Evolutionary conservation across 495 filamentous ascomycete species (phyloP).

Genomic region (Letharia lupina): DNA sequence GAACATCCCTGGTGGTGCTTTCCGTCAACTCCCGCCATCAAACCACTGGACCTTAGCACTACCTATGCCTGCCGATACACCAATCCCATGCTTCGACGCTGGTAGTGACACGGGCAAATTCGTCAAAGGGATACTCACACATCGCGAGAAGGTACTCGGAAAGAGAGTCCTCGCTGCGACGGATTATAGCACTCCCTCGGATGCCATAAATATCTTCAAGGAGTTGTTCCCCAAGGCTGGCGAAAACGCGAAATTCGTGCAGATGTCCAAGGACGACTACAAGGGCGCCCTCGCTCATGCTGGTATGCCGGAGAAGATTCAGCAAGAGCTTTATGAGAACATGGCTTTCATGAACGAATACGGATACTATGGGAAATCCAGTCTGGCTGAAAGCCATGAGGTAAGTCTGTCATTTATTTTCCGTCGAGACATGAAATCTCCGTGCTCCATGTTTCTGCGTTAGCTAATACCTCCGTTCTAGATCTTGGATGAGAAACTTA

Average conservation of each 20-base stretch:
- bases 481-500: slow-evolving; percentile 24
- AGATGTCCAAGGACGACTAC: slow-evolving; percentile 41
- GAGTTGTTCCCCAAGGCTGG: slow-evolving; percentile 41
- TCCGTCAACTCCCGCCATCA: slow-evolving; percentile 27
- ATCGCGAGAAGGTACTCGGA: slow-evolving; percentile 21
- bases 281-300: slow-evolving; percentile 32
- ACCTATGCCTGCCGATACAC: slow-evolving; percentile 34
- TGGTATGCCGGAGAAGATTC: slow-evolving; percentile 34
- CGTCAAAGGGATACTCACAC: slow-evolving; percentile 40
- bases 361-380: slow-evolving; percentile 44
- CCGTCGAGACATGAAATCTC: neutral
- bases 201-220: slow-evolving; percentile 43
- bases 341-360: slow-evolving; percentile 40
- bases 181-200: slow-evolving; percentile 40
- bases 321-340: slow-evolving; percentile 49
- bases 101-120: slow-evolving; percentile 47
- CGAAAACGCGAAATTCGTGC: slow-evolving; percentile 35
- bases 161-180: slow-evolving; percentile 35
- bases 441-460: neutral
- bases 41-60: slow-evolving; percentile 36
- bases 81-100: slow-evolving; percentile 47
- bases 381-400: slow-evolving; percentile 15
- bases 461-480: neutral
- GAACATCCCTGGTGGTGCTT: slow-evolving; percentile 31
- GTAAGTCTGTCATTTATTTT: slow-evolving; percentile 2